Evolutionary conservation across 176 grass and related monocot genomes (phyloP).

Genomic region (Avena atlantica): DNA sequence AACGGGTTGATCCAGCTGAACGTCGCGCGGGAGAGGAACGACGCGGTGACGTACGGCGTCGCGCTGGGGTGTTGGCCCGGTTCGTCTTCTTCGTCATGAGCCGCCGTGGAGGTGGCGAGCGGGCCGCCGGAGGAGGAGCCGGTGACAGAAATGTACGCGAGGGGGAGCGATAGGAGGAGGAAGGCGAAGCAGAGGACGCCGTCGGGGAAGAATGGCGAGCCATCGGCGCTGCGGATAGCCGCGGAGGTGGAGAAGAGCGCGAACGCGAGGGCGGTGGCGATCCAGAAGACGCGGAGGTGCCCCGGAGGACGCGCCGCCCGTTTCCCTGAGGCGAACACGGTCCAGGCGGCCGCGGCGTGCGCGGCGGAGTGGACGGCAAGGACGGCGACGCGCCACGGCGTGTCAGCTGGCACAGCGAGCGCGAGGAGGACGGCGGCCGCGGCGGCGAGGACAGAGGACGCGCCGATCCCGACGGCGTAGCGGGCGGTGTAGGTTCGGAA

Average conservation of each 20-base stretch:
- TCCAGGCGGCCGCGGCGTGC: conserved; percentile 34
- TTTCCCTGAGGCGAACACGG: neutral
- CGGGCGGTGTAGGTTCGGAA: neutral
- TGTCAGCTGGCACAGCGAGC: neutral
- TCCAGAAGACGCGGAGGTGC: conserved; percentile 47
- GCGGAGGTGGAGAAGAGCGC: conserved; percentile 32
- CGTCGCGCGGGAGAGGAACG: conserved; percentile 43
- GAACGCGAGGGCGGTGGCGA: conserved; percentile 21
- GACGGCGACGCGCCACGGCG: conserved; percentile 34
- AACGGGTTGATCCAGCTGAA: conserved; percentile 58
- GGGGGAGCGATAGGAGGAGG: conserved; percentile 35
- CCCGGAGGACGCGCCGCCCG: neutral
- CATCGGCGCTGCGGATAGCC: neutral
- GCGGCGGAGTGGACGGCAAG: conserved; percentile 32
- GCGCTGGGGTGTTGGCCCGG: neutral
- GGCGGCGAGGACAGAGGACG: conserved; percentile 23
- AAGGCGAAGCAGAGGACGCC: conserved; percentile 35
- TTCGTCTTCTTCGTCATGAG: neutral
- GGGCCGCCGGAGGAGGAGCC: neutral
- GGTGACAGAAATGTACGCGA: conserved; percentile 24
- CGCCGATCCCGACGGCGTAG: conserved; percentile 22
- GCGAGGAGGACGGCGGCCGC: conserved; percentile 40
- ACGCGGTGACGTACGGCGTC: conserved; percentile 36
- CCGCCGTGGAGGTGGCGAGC: neutral
- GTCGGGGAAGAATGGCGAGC: conserved; percentile 31